Percentiles rank a stretch among this genome's conserved stretches.
These are phyloP conservation scores for Pinus tabuliformis DNA, from an alignment of 75 land plant genomes.

Conservation along the genomic window DNA sequence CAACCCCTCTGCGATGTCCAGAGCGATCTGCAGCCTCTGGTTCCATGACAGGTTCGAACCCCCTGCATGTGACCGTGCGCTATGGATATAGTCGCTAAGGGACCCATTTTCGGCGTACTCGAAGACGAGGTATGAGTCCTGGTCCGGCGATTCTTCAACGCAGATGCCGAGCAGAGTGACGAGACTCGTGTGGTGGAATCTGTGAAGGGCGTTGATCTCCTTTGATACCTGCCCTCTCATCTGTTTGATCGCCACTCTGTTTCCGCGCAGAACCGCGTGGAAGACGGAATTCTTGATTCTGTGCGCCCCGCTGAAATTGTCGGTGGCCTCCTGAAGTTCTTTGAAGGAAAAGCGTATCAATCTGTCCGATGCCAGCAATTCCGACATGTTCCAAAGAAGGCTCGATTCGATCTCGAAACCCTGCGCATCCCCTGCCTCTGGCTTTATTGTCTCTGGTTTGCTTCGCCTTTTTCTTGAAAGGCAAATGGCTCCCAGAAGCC, in stretches of 20 bases:
- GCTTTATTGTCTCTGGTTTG: not conserved
- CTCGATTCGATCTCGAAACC: not conserved
- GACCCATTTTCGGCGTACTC: slow-evolving; percentile 66
- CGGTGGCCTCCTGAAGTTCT: slow-evolving; percentile 52
- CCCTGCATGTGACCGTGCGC: slow-evolving; percentile 6
- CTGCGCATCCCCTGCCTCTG: slow-evolving; percentile 11
- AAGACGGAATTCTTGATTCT: slow-evolving; percentile 58
- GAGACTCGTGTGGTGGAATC: slow-evolving; percentile 51
- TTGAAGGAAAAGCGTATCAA: slow-evolving; percentile 35
- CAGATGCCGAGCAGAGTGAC: slow-evolving; percentile 59
- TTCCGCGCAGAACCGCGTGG: slow-evolving; percentile 34
- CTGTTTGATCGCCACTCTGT: slow-evolving; percentile 61
- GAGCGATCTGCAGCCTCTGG: slow-evolving; percentile 51
- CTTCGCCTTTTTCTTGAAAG: slow-evolving; percentile 12
- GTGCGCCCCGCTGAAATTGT: slow-evolving; percentile 39
- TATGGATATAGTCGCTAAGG: slow-evolving; percentile 53
- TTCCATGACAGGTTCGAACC: slow-evolving; percentile 42
- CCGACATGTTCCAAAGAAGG: slow-evolving; percentile 29
- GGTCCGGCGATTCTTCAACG: slow-evolving; percentile 14
- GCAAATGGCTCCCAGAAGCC: not conserved
- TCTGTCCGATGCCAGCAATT: slow-evolving; percentile 27
- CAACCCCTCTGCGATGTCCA: slow-evolving; percentile 63
- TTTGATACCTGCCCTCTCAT: slow-evolving; percentile 50
- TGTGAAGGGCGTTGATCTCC: slow-evolving; percentile 43
- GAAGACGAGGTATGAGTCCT: slow-evolving; percentile 51